A percentile compares a stretch with the other conserved stretches of the same genome.
Conservation (phyloP, 352 stramenopile species). For the Vaucheria bursata region DNA sequence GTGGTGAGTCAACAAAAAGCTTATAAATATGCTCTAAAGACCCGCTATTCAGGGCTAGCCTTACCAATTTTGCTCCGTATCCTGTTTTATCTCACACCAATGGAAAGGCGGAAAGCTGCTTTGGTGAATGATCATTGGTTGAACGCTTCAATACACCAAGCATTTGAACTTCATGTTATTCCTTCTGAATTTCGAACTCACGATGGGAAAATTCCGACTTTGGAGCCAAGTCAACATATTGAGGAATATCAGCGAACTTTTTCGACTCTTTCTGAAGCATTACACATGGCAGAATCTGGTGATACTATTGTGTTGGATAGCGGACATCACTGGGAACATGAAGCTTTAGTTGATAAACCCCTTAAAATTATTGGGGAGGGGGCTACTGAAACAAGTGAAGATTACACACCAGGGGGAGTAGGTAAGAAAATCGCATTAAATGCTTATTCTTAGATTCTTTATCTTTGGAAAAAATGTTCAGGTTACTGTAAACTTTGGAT, state of each 20-base stretch:
- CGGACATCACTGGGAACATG: constrained; percentile 64
- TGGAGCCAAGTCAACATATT: neutral
- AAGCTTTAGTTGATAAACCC: constrained; percentile 54
- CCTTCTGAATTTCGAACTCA: constrained; percentile 31
- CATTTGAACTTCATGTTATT: constrained; percentile 33
- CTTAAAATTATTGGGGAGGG: constrained; percentile 65
- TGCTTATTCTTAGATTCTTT: too few species aligned
- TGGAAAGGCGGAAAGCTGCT: constrained; percentile 55
- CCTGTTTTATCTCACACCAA: constrained; percentile 69
- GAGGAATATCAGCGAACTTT: constrained; percentile 11
- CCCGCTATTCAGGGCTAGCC: constrained; percentile 68
- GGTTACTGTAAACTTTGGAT: too few species aligned
- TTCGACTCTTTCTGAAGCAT: constrained; percentile 56
- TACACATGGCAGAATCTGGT: constrained; percentile 57
- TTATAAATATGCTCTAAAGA: constrained; percentile 56
- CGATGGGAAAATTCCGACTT: neutral
- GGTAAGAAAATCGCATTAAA: too few species aligned
- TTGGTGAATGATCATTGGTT: constrained; percentile 57
- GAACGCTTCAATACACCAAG: constrained; percentile 44
- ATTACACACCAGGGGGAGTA: too few species aligned
- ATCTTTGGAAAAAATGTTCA: too few species aligned
- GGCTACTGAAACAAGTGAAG: constrained; percentile 15
- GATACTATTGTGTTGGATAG: constrained; percentile 70
- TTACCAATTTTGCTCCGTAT: constrained; percentile 64
- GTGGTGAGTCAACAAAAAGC: constrained; percentile 76